Conservation (phyloP, 257 asterid genomes). For the Solanum chiquidenum region DNA sequence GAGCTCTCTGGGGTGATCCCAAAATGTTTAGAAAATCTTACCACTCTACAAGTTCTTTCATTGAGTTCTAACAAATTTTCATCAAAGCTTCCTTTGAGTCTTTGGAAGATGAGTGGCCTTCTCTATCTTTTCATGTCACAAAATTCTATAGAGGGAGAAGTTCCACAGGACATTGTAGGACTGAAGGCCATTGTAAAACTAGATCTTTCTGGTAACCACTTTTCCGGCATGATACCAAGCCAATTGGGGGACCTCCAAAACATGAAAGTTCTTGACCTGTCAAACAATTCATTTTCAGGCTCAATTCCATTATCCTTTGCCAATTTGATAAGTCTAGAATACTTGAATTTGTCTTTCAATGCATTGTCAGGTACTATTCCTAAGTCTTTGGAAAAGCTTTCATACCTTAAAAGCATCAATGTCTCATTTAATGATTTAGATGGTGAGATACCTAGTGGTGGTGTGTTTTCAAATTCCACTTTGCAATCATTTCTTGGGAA, state of each 20-base stretch:
- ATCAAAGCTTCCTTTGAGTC: neutral
- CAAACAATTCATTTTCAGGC: neutral
- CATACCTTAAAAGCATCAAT: neutral
- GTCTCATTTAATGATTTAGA: neutral
- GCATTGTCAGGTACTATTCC: neutral
- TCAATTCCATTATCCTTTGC: neutral
- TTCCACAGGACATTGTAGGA: neutral
- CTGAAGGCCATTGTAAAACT: neutral
- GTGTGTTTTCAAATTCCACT: neutral
- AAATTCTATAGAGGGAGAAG: neutral
- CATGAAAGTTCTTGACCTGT: neutral
- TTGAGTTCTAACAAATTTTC: neutral
- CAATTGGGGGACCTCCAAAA: neutral
- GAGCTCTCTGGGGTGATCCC: too few species aligned
- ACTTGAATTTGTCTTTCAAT: neutral
- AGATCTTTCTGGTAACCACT: neutral
- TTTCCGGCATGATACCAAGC: neutral
- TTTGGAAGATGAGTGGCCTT: neutral
- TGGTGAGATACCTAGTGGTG: neutral
- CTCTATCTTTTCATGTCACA: neutral
- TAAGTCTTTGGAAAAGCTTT: neutral
- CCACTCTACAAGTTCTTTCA: neutral
- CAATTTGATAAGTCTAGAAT: neutral
- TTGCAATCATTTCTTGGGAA: neutral
- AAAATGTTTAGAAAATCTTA: too few species aligned